A percentile compares a stretch with the other conserved stretches of the same genome.
These are phyloP conservation scores for Aspergillus terreus DNA, from an alignment of 2,329 filamentous ascomycete species.

Conservation along the genomic window DNA sequence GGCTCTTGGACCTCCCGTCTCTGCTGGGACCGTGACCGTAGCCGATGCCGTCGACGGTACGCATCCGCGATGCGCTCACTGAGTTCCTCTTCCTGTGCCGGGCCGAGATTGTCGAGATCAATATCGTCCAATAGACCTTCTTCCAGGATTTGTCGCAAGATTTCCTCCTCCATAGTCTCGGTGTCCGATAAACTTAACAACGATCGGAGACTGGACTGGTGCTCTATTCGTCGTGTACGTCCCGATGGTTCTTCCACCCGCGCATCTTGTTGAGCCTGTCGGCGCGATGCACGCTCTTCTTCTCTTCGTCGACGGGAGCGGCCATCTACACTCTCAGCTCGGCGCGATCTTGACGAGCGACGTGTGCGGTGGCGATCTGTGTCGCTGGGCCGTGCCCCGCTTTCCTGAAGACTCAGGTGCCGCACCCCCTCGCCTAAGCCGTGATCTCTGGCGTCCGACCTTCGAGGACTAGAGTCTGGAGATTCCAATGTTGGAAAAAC, in stretches of 20 bases:
- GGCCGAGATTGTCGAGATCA: conserved; percentile 81
- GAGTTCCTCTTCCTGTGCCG: conserved; percentile 81
- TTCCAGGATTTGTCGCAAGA: conserved; percentile 81
- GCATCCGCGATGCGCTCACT: conserved; percentile 88
- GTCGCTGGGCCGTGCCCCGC: conserved; percentile 20
- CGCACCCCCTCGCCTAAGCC: conserved; percentile 68
- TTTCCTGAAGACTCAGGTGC: conserved; percentile 63
- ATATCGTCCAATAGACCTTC: conserved; percentile 85
- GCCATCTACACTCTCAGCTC: conserved; percentile 36
- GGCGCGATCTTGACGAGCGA: conserved; percentile 23
- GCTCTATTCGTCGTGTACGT: conserved; percentile 65
- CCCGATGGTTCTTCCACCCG: conserved; percentile 21
- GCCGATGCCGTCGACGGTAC: conserved; percentile 68
- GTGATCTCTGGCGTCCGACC: conserved; percentile 60
- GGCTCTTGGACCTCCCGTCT: conserved; percentile 31
- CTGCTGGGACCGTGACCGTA: conserved; percentile 38
- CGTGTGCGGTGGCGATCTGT: conserved; percentile 22
- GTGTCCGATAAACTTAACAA: conserved; percentile 76
- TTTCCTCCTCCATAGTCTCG: conserved; percentile 78
- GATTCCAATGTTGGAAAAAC: conserved; percentile 62
- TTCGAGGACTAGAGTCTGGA: conserved; percentile 35
- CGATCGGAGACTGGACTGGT: conserved; percentile 83
- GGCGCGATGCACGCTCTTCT: conserved; percentile 29
- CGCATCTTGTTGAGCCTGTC: conserved; percentile 17
- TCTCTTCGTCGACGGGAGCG: conserved; percentile 19